A percentile compares a stretch with the other conserved stretches of the same genome.
Evolutionary conservation across 1,284 basidiomycete species (phyloP).

Genomic region (Caloboletus firmus): DNA sequence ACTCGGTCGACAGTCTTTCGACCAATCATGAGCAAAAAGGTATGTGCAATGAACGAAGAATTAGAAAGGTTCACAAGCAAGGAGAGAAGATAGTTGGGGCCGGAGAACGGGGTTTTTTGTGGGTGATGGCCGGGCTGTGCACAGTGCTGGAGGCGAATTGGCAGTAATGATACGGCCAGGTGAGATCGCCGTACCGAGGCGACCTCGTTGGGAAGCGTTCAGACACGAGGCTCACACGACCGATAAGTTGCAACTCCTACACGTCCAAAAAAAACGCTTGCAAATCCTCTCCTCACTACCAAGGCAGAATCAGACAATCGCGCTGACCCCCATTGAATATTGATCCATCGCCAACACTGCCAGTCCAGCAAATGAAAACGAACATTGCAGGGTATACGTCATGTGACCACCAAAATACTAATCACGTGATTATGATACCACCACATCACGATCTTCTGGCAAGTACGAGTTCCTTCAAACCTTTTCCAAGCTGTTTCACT

Average conservation of each 20-base stretch:
- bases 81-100: constrained; percentile 18
- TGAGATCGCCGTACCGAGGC: background rate
- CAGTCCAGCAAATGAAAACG: background rate
- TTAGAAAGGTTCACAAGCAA: constrained; percentile 18
- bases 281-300: background rate
- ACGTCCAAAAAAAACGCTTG: background rate
- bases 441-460: constrained; percentile 26
- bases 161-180: background rate
- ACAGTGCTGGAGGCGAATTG: background rate
- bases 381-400: constrained; percentile 2
- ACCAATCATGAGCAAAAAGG: constrained; percentile 28
- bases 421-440: constrained; percentile 21
- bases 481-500: constrained; percentile 45
- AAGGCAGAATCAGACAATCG: background rate
- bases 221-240: constrained; percentile 10
- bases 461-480: constrained; percentile 43
- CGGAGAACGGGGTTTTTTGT: constrained; percentile 6
- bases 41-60: constrained; percentile 17
- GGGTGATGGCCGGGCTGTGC: constrained; percentile 1
- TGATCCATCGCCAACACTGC: too few species aligned
- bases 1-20: constrained; percentile 27
- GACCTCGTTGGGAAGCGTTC: background rate
- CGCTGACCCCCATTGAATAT: too few species aligned
- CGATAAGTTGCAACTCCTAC: constrained; percentile 6
- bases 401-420: constrained; percentile 2